phyloP scores from a whole-genome alignment of 352 stramenopile genomes.

The Pythium brassicae region DNA sequence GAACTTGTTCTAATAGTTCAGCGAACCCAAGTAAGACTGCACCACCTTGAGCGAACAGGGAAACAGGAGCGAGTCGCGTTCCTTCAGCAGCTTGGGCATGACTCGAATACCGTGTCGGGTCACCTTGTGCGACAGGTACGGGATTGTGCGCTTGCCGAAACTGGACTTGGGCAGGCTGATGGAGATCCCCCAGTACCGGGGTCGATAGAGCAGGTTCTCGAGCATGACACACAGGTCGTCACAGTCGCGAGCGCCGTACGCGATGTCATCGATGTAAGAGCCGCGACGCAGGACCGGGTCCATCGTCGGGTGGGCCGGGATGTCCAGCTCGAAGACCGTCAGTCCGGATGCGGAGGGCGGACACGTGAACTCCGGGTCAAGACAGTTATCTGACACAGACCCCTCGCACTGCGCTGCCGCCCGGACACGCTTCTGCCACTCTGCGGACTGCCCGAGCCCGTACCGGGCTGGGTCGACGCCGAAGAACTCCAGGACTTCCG shows the following conservation, averaged over 20 bases:
- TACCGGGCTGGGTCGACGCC: neutral
- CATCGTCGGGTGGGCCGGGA: neutral
- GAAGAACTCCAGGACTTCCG: neutral
- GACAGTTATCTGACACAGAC: too few species aligned
- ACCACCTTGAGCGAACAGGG: constrained; percentile 14
- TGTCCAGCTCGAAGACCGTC: neutral
- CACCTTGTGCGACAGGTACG: constrained; percentile 17
- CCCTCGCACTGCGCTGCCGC: too few species aligned
- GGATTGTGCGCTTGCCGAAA: constrained; percentile 6
- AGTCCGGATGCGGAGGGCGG: too few species aligned
- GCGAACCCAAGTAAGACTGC: constrained; percentile 14
- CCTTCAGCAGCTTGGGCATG: constrained; percentile 8
- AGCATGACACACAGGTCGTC: constrained; percentile 7
- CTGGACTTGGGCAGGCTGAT: constrained; percentile 23
- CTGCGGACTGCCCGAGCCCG: too few species aligned
- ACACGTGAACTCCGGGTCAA: too few species aligned
- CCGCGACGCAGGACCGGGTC: neutral
- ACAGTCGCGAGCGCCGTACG: constrained; percentile 1
- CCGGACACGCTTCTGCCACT: too few species aligned
- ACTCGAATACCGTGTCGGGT: constrained; percentile 7
- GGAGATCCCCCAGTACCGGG: constrained; percentile 18
- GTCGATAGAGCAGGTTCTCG: constrained; percentile 7
- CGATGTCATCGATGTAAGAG: neutral
- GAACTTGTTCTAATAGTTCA: constrained; percentile 26
- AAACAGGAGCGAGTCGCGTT: constrained; percentile 6